These are phyloP conservation scores for Berkeleyomyces rouxiae DNA, from an alignment of 2,329 filamentous ascomycete species.

Conservation along the genomic window DNA sequence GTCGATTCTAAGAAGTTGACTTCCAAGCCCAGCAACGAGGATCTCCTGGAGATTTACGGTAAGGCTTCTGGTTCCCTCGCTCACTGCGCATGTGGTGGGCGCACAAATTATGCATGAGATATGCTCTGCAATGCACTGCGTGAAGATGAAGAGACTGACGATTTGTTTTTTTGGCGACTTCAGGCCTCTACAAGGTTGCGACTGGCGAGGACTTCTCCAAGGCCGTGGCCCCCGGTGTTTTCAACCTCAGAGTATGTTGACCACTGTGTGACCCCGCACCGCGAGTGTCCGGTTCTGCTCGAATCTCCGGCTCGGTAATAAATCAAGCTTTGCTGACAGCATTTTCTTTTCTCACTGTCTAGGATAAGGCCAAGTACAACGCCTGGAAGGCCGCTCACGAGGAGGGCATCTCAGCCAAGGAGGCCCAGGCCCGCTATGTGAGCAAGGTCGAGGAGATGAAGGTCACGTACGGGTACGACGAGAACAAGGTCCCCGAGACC, in stretches of 20 bases:
- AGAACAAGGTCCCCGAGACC: slow-evolving; percentile 43
- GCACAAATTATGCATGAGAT: neutral
- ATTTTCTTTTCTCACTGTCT: slow-evolving; percentile 7
- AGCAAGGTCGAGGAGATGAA: slow-evolving; percentile 56
- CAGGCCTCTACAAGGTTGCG: slow-evolving; percentile 43
- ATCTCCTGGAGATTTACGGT: slow-evolving; percentile 49
- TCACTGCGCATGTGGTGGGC: neutral
- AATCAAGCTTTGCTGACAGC: neutral
- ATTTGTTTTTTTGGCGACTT: neutral
- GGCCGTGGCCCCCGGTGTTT: slow-evolving; percentile 47
- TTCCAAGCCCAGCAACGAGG: slow-evolving; percentile 44
- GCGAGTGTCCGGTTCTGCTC: no score
- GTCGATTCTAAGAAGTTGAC: slow-evolving; percentile 51
- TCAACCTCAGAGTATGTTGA: slow-evolving; percentile 46
- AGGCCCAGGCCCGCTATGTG: slow-evolving; percentile 66
- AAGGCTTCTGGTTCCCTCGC: slow-evolving; percentile 18
- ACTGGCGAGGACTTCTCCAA: slow-evolving; percentile 38
- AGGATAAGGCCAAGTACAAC: slow-evolving; percentile 68
- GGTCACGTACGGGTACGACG: slow-evolving; percentile 49
- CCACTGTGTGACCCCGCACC: neutral
- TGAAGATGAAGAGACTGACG: neutral
- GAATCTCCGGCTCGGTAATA: no score
- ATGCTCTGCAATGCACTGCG: neutral
- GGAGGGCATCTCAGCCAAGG: slow-evolving; percentile 40
- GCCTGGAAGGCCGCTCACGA: slow-evolving; percentile 60